Conservation (phyloP, 2,329 filamentous ascomycete genomes). For the Sclerotinia subarctica region DNA sequence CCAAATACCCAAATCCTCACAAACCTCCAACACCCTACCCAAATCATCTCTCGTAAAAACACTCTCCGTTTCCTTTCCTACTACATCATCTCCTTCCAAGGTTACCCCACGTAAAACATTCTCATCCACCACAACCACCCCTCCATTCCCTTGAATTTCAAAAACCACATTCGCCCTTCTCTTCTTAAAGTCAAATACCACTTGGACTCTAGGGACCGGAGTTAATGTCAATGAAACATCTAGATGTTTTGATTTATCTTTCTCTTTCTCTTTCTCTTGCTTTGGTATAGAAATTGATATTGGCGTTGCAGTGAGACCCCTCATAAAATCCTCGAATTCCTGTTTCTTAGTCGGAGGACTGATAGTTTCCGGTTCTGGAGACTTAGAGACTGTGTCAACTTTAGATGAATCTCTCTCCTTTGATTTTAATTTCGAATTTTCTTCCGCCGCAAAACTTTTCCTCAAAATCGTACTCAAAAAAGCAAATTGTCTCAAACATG, state of each 20-base stretch:
- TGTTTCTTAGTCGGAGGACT: conserved; percentile 30
- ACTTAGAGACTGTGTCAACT: too few relatives aligned
- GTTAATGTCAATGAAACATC: conserved; percentile 36
- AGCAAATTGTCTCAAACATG: conserved; percentile 71
- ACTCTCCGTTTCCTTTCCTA: conserved; percentile 16
- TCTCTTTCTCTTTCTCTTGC: background rate
- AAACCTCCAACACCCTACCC: conserved; percentile 45
- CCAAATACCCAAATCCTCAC: conserved; percentile 50
- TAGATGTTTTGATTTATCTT: background rate
- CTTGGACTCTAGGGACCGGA: conserved; percentile 32
- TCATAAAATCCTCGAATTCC: conserved; percentile 37
- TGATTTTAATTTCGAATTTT: background rate
- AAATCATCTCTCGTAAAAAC: conserved; percentile 38
- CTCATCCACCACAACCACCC: conserved; percentile 34
- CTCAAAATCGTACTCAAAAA: conserved; percentile 63
- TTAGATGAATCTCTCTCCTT: background rate
- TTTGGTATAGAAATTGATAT: conserved; percentile 22
- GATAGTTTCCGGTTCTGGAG: background rate
- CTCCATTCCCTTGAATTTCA: conserved; percentile 35
- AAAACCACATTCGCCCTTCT: conserved; percentile 36
- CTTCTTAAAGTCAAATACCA: conserved; percentile 35
- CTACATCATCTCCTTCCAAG: conserved; percentile 21
- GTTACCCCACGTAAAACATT: conserved; percentile 33
- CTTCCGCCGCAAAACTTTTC: conserved; percentile 50
- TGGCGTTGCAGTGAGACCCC: background rate